Evolutionary conservation across 305 asterid genomes (phyloP).

Genomic region (Solanum hybrid): DNA sequence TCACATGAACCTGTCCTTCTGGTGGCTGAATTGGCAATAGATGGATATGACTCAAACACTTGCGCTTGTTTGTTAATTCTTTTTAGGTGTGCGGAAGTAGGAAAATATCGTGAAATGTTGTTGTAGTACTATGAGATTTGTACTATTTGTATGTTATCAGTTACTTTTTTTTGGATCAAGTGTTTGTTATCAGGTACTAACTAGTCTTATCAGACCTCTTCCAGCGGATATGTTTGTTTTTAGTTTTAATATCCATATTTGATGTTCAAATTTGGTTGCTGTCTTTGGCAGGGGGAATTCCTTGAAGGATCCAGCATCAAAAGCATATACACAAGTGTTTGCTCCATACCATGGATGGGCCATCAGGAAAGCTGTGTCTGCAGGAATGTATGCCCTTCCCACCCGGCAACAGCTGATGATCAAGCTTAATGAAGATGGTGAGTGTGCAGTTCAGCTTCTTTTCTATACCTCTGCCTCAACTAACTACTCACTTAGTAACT

Average conservation of each 20-base stretch:
- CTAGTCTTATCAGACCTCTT: neutral
- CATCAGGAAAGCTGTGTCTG: conserved; percentile 78
- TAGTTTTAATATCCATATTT: neutral
- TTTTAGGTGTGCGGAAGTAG: neutral
- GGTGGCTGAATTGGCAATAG: neutral
- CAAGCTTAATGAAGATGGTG: conserved; percentile 90
- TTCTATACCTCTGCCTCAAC: neutral
- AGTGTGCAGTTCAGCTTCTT: conserved; percentile 21
- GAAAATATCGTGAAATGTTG: neutral
- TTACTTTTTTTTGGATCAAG: neutral
- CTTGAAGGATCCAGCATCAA: conserved; percentile 75
- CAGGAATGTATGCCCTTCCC: conserved; percentile 97
- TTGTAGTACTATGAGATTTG: neutral
- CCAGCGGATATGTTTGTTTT: neutral
- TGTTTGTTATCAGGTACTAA: neutral
- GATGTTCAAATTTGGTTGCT: conserved; percentile 7
- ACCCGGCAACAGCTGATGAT: conserved; percentile 63
- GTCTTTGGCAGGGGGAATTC: conserved; percentile 51
- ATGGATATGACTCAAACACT: neutral
- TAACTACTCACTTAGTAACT: neutral
- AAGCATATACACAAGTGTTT: conserved; percentile 76
- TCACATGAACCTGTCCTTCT: neutral
- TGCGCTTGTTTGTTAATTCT: neutral
- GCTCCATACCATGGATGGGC: conserved; percentile 96
- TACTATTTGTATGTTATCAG: neutral